These are phyloP conservation scores for Fusarium piperis DNA, from an alignment of 2,329 filamentous ascomycete genomes.

Conservation along the genomic window DNA sequence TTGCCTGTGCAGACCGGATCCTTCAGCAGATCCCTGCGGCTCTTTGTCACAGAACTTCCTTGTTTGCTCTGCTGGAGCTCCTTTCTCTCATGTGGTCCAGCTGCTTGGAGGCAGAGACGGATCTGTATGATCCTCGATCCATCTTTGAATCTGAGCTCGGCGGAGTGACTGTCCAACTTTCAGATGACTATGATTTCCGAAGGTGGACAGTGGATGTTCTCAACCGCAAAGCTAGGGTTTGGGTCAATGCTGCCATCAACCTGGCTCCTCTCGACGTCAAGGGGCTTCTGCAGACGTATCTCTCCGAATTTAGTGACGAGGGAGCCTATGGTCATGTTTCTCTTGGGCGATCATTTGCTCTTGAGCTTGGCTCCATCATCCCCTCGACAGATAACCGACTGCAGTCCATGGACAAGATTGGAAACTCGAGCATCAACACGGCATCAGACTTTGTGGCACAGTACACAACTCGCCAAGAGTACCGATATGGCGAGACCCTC, in stretches of 20 bases:
- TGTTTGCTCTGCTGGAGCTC: slow-evolving; percentile 93
- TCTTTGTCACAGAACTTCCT: slow-evolving; percentile 86
- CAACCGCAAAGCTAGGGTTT: slow-evolving; percentile 78
- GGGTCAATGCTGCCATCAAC: slow-evolving; percentile 83
- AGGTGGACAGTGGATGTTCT: slow-evolving; percentile 81
- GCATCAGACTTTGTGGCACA: slow-evolving; percentile 97
- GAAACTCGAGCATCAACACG: slow-evolving; percentile 82
- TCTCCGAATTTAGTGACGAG: slow-evolving; percentile 94
- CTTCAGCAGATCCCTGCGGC: slow-evolving; percentile 87
- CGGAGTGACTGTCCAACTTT: slow-evolving; percentile 86
- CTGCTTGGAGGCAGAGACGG: slow-evolving; percentile 92
- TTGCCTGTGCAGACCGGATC: slow-evolving; percentile 84
- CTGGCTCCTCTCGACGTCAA: slow-evolving; percentile 94
- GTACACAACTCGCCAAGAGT: slow-evolving; percentile 96
- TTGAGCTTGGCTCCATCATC: slow-evolving; percentile 90
- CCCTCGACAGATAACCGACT: slow-evolving; percentile 88
- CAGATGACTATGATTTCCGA: slow-evolving; percentile 88
- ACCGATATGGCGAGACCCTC: slow-evolving; percentile 83
- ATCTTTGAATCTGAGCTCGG: slow-evolving; percentile 81
- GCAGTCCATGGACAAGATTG: slow-evolving; percentile 79
- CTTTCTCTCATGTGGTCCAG: slow-evolving; percentile 95
- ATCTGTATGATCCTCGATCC: slow-evolving; percentile 89
- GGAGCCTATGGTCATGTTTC: slow-evolving; percentile 91
- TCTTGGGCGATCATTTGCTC: slow-evolving; percentile 90
- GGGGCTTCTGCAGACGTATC: slow-evolving; percentile 92